Evolutionary conservation across 2,329 filamentous ascomycete species (phyloP).

Genomic region (Sclerotinia subarctica): DNA sequence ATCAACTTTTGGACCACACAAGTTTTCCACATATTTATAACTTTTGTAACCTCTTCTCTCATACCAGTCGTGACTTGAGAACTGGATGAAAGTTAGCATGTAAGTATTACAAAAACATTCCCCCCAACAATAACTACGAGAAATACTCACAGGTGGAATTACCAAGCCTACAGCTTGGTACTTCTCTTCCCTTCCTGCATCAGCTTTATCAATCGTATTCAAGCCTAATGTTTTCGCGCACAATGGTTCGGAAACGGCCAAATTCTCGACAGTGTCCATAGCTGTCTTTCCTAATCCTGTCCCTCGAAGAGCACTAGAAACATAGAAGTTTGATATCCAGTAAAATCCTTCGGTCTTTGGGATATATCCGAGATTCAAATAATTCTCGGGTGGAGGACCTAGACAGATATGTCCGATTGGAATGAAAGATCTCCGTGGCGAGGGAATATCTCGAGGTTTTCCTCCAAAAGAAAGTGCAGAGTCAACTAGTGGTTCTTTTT

Average conservation of each 20-base stretch:
- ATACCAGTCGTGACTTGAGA: conserved; percentile 35
- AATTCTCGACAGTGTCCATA: conserved; percentile 30
- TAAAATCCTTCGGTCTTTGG: conserved; percentile 26
- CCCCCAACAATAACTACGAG: not conserved
- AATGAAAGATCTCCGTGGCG: conserved; percentile 24
- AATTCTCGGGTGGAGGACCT: conserved; percentile 19
- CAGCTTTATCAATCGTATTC: conserved; percentile 26
- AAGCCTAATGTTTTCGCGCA: conserved; percentile 29
- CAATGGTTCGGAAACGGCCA: conserved; percentile 29
- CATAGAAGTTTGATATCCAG: conserved; percentile 32
- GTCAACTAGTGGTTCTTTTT: conserved; percentile 26
- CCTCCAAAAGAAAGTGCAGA: conserved; percentile 26
- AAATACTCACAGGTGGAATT: conserved; percentile 24
- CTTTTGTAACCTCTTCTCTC: conserved; percentile 31
- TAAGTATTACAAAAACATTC: not conserved
- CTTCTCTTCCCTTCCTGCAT: conserved; percentile 23
- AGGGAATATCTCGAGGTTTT: conserved; percentile 25
- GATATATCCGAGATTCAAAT: conserved; percentile 19
- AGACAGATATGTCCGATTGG: conserved; percentile 35
- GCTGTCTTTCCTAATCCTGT: conserved; percentile 29
- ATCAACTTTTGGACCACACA: conserved; percentile 23
- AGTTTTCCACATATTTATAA: conserved; percentile 23
- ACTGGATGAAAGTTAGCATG: conserved; percentile 21
- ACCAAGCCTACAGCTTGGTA: conserved; percentile 22
- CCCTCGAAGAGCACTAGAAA: conserved; percentile 32